Evolutionary conservation across 768 basidiomycete genomes (phyloP).

Genomic region (Psilocybe subaeruginosa): DNA sequence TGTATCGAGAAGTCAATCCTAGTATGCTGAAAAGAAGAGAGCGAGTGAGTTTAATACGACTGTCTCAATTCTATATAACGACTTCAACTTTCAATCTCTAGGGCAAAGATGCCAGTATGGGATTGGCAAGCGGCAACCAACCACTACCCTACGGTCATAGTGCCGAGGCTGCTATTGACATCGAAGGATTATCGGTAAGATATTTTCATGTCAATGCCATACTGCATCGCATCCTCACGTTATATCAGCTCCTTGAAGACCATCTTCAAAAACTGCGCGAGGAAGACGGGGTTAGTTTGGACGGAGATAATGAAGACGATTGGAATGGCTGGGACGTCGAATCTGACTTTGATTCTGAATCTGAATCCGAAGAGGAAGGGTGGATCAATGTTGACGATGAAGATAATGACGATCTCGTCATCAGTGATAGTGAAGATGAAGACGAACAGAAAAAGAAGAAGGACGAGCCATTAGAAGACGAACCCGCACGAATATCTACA

Average conservation of each 20-base stretch:
- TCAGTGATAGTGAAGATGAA: slow-evolving; percentile 88
- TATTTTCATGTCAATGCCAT: not conserved
- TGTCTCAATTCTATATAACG: not conserved
- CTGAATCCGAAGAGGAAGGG: slow-evolving; percentile 60
- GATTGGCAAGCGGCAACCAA: slow-evolving; percentile 59
- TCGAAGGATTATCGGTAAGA: slow-evolving; percentile 87
- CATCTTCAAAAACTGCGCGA: slow-evolving; percentile 75
- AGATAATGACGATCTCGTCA: slow-evolving; percentile 63
- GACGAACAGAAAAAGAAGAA: slow-evolving; percentile 45
- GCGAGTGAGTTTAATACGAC: slow-evolving; percentile 50
- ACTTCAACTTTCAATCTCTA: slow-evolving; percentile 30
- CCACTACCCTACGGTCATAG: slow-evolving; percentile 85
- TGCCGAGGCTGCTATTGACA: slow-evolving; percentile 74
- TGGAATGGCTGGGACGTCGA: slow-evolving; percentile 94
- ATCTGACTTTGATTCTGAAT: slow-evolving; percentile 61
- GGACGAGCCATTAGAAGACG: slow-evolving; percentile 22
- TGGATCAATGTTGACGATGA: slow-evolving; percentile 88
- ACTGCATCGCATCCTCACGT: not conserved
- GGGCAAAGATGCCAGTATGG: slow-evolving; percentile 93
- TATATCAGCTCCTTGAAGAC: slow-evolving; percentile 78
- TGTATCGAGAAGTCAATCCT: slow-evolving; percentile 97
- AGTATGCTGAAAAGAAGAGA: slow-evolving; percentile 88
- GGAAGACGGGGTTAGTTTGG: slow-evolving; percentile 55
- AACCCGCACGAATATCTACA: slow-evolving; percentile 52
- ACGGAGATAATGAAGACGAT: slow-evolving; percentile 54